phyloP scores from a whole-genome alignment of 1,284 basidiomycete species.

The Coniferiporia weirii region DNA sequence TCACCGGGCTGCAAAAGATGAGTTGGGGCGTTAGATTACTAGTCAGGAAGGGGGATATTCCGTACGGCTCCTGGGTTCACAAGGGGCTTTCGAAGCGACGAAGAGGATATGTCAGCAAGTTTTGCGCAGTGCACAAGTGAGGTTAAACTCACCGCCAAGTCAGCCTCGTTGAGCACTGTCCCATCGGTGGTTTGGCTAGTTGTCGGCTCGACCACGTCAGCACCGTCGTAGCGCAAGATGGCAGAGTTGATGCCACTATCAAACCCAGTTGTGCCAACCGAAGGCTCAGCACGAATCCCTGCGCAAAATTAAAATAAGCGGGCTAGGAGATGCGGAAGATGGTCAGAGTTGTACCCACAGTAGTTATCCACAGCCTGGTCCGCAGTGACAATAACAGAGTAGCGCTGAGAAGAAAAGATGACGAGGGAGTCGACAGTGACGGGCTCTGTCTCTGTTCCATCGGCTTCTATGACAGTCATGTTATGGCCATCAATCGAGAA shows the following conservation, averaged over 20 bases:
- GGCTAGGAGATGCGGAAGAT: no score
- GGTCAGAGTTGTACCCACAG: slow-evolving; percentile 24
- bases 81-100: slow-evolving; percentile 21
- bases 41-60: not conserved
- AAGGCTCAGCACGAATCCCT: slow-evolving; percentile 29
- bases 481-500: slow-evolving; percentile 44
- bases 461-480: slow-evolving; percentile 46
- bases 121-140: not conserved
- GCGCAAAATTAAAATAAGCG: not conserved
- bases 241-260: slow-evolving; percentile 30
- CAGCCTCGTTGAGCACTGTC: slow-evolving; percentile 28
- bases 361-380: slow-evolving; percentile 38
- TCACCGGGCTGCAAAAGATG: slow-evolving; percentile 20
- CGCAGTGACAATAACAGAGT: slow-evolving; percentile 32
- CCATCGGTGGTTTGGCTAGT: slow-evolving; percentile 11
- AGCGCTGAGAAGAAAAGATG: slow-evolving; percentile 35
- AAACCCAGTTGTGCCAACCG: slow-evolving; percentile 26
- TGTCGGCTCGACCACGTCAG: slow-evolving; percentile 12
- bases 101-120: not conserved
- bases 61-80: slow-evolving; percentile 25
- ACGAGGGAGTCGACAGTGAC: slow-evolving; percentile 26
- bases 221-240: slow-evolving; percentile 32
- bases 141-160: slow-evolving; percentile 25
- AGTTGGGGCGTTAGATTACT: not conserved
- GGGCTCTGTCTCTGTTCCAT: slow-evolving; percentile 39